Conservation (phyloP, 257 asterid genomes). For the Rhazya stricta region DNA sequence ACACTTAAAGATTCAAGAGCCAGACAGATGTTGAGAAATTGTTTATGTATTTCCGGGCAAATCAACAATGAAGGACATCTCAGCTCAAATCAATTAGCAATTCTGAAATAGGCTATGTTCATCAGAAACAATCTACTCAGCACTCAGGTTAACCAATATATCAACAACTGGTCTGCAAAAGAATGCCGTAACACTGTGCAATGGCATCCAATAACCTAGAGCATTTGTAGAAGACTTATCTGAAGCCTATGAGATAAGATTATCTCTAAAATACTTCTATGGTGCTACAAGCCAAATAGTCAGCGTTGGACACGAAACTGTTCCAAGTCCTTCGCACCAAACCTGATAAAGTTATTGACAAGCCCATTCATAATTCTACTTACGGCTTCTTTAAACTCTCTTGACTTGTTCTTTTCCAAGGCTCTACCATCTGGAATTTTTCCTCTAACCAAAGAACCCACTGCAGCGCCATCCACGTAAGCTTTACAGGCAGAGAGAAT, state of each 20-base stretch:
- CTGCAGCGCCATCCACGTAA: conserved; percentile 40
- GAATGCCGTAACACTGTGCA: not conserved
- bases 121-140: not conserved
- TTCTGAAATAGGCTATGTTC: not conserved
- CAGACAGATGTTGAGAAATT: too few relatives aligned
- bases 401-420: conserved; percentile 14
- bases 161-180: conserved; percentile 7
- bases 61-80: not conserved
- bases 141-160: not conserved
- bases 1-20: too few relatives aligned
- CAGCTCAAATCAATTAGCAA: not conserved
- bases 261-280: not conserved
- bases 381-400: conserved; percentile 25
- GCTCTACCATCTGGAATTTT: conserved; percentile 18
- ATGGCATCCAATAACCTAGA: not conserved
- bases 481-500: conserved; percentile 47
- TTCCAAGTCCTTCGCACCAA: conserved; percentile 45
- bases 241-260: not conserved
- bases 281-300: not conserved
- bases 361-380: conserved; percentile 41
- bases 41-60: too few relatives aligned
- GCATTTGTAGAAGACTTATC: not conserved
- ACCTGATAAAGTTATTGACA: conserved; percentile 34
- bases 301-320: conserved; percentile 25
- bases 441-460: conserved; percentile 42